Percentiles rank a stretch among this genome's conserved stretches.
Evolutionary conservation across 139 green algal species (phyloP).

Genomic region (Astrephomene gubernaculifera): DNA sequence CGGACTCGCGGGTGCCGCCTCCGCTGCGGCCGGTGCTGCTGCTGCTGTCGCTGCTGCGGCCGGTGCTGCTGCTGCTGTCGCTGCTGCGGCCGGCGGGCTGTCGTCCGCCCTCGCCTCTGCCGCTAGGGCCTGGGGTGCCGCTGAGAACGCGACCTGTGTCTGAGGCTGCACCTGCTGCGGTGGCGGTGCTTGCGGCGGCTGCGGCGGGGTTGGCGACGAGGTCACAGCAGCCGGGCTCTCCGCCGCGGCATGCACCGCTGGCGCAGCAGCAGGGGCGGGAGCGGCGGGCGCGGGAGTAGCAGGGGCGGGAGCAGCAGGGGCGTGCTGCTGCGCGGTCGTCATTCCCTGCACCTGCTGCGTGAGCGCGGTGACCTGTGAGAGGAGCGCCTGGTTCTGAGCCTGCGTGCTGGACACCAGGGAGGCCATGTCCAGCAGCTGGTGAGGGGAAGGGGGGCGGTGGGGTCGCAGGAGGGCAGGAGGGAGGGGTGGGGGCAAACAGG

Average conservation of each 20-base stretch:
- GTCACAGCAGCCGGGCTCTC: too few relatives aligned
- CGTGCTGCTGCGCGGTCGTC: not conserved
- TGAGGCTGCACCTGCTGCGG: not conserved
- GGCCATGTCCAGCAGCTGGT: constrained; percentile 1
- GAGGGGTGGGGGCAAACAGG: not conserved
- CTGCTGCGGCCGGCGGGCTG: not conserved
- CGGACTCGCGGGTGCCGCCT: not conserved
- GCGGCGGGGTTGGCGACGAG: too few relatives aligned
- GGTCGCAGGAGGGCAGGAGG: not conserved
- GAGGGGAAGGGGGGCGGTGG: not conserved
- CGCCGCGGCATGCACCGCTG: too few relatives aligned
- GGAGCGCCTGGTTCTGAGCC: constrained; percentile 20
- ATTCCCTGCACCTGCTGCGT: constrained; percentile 6
- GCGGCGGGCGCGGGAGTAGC: not conserved
- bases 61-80: not conserved
- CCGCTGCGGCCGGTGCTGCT: not conserved
- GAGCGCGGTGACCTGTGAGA: not conserved
- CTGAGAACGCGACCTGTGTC: not conserved
- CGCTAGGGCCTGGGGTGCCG: too few relatives aligned
- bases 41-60: too few relatives aligned
- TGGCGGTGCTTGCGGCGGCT: not conserved
- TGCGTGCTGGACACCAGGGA: constrained; percentile 13
- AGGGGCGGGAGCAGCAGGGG: not conserved
- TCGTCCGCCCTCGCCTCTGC: too few relatives aligned
- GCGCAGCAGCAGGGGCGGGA: not conserved